Percentiles rank a stretch among this genome's conserved stretches.
Conservation (phyloP, 139 green algal species). For the Ostreobium quekettii region DNA sequence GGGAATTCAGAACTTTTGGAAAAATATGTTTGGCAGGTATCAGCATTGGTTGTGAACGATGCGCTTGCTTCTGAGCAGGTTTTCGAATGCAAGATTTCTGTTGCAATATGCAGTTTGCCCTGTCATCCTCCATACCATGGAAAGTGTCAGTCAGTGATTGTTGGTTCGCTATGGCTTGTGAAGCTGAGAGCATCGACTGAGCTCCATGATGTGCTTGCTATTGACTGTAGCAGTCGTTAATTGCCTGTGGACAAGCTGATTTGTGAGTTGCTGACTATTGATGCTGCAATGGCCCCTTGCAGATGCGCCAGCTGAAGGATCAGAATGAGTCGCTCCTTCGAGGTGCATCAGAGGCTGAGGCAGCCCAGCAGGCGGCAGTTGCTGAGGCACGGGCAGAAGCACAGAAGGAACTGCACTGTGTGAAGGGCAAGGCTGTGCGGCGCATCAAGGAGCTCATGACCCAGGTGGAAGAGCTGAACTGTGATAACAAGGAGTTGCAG, state of each 20-base stretch:
- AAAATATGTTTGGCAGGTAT: too few species aligned
- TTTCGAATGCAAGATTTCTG: too few species aligned
- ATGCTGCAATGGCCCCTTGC: not conserved
- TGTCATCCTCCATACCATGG: too few species aligned
- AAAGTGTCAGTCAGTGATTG: too few species aligned
- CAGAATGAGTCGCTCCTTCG: conserved; percentile 3
- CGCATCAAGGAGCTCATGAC: conserved; percentile 23
- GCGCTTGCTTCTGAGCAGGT: too few species aligned
- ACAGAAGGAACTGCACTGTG: not conserved
- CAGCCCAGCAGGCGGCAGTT: not conserved
- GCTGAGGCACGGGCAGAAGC: not conserved
- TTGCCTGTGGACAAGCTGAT: not conserved
- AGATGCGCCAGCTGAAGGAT: not conserved
- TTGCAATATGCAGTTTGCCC: too few species aligned
- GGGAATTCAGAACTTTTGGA: too few species aligned
- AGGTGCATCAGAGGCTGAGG: not conserved
- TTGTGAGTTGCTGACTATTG: not conserved
- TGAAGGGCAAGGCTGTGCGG: conserved; percentile 12
- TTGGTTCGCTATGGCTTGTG: too few species aligned
- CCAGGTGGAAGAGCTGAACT: conserved; percentile 12
- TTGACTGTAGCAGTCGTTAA: too few species aligned
- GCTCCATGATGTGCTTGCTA: too few species aligned
- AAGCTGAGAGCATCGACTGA: too few species aligned
- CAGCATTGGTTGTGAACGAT: too few species aligned
- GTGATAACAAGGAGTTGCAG: not conserved